phyloP scores from a whole-genome alignment of 805 yeast genomes.

The Metschnikowia anglica region DNA sequence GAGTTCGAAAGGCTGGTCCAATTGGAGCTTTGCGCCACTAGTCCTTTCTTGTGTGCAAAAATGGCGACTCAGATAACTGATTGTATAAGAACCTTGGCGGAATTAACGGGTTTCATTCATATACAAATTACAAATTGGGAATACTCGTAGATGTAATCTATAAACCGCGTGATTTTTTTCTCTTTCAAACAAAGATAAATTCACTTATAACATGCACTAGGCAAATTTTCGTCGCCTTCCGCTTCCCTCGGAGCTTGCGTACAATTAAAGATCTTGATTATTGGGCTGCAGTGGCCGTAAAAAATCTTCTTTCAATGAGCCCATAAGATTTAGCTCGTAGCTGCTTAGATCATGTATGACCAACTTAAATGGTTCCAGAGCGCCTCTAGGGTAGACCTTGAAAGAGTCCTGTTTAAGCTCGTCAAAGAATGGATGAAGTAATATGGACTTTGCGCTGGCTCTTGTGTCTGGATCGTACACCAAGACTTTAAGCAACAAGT shows the following conservation, averaged over 20 bases:
- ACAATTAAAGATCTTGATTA: not conserved
- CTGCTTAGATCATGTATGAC: constrained; percentile 69
- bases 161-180: constrained; percentile 4
- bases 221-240: constrained; percentile 1
- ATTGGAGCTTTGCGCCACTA: constrained; percentile 1
- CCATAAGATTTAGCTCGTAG: constrained; percentile 57
- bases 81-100: not conserved
- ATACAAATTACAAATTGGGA: not conserved
- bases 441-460: constrained; percentile 73
- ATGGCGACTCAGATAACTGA: not conserved
- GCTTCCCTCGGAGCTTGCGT: no score
- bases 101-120: not conserved
- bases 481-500: constrained; percentile 73
- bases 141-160: constrained; percentile 8
- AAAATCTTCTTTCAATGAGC: constrained; percentile 37
- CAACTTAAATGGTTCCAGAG: constrained; percentile 38
- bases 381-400: constrained; percentile 56
- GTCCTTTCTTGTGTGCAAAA: not conserved
- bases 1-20: constrained; percentile 5
- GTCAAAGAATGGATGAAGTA: constrained; percentile 87
- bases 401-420: constrained; percentile 65
- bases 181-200: not conserved
- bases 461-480: constrained; percentile 89
- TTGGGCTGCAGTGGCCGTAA: constrained; percentile 8
- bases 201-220: not conserved